phyloP scores from a whole-genome alignment of 2,329 filamentous ascomycete species.

The Lasiodiplodia sp. region DNA sequence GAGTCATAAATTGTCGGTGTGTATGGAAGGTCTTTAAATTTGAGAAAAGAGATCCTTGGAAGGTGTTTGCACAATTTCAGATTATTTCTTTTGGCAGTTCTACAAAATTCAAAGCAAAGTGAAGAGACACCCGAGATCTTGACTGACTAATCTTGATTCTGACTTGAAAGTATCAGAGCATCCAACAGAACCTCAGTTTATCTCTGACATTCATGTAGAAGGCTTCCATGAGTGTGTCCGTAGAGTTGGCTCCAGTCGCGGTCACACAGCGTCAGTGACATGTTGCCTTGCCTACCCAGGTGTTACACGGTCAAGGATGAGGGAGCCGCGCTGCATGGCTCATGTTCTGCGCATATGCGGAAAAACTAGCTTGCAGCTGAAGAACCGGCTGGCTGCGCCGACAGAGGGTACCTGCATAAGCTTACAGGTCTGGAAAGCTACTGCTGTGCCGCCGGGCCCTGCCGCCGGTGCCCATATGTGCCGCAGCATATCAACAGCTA shows the following conservation, averaged over 20 bases:
- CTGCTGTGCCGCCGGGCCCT: neutral
- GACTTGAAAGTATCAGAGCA: too few species aligned
- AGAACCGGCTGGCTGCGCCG: neutral
- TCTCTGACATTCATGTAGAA: too few species aligned
- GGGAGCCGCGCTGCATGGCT: neutral
- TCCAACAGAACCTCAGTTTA: too few species aligned
- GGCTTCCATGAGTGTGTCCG: neutral
- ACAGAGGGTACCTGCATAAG: constrained; percentile 21
- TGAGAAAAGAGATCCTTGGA: too few species aligned
- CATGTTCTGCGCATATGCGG: neutral
- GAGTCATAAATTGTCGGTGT: neutral
- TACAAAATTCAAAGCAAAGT: too few species aligned
- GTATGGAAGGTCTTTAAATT: too few species aligned
- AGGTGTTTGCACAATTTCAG: too few species aligned
- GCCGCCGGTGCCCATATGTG: neutral
- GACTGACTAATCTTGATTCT: too few species aligned
- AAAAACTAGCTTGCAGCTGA: neutral
- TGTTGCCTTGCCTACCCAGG: neutral
- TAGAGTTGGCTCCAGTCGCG: neutral
- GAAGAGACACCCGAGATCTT: too few species aligned
- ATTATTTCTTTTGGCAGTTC: too few species aligned
- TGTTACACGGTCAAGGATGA: constrained; percentile 4
- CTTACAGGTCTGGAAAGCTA: neutral
- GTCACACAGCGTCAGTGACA: constrained; percentile 2
- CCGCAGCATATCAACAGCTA: neutral